phyloP scores from a whole-genome alignment of 805 yeast genomes.

The Wickerhamomyces mucosus region DNA sequence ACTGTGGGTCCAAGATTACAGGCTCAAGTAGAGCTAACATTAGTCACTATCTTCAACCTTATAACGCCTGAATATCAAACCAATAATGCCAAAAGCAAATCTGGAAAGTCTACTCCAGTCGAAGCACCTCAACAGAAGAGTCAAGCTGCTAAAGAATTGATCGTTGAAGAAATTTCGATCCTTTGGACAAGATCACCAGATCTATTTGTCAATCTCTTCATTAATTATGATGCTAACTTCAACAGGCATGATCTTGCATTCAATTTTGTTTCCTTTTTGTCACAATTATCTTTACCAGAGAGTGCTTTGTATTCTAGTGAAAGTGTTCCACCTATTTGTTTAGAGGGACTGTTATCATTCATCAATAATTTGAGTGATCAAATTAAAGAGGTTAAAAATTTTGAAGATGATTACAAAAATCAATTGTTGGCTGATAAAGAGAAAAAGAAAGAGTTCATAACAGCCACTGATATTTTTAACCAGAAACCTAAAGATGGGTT shows the following conservation, averaged over 20 bases:
- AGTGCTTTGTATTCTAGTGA: constrained; percentile 72
- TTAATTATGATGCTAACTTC: constrained; percentile 84
- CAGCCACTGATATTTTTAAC: constrained; percentile 69
- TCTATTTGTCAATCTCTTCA: constrained; percentile 67
- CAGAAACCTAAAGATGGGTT: constrained; percentile 73
- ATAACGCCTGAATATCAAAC: constrained; percentile 30
- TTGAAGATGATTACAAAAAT: constrained; percentile 4
- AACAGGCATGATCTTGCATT: constrained; percentile 73
- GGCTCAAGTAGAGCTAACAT: constrained; percentile 70
- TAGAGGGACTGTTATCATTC: constrained; percentile 76
- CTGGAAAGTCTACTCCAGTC: constrained; percentile 25
- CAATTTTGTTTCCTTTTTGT: constrained; percentile 56
- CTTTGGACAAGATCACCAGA: constrained; percentile 75
- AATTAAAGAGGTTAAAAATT: constrained; percentile 20
- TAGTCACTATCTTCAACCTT: constrained; percentile 53
- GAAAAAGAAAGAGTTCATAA: constrained; percentile 64
- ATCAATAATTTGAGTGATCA: constrained; percentile 50
- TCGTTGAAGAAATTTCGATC: constrained; percentile 76
- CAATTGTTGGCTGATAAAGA: constrained; percentile 24
- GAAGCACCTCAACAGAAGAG: constrained; percentile 16
- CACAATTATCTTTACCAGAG: constrained; percentile 78
- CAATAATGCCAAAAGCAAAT: constrained; percentile 9
- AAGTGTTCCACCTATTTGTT: constrained; percentile 85
- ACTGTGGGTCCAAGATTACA: constrained; percentile 58
- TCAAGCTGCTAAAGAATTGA: constrained; percentile 55